Percentiles rank a stretch among this genome's conserved stretches.
Evolutionary conservation across 306 rosid species (phyloP).

Genomic region (Fragaria vesca): DNA sequence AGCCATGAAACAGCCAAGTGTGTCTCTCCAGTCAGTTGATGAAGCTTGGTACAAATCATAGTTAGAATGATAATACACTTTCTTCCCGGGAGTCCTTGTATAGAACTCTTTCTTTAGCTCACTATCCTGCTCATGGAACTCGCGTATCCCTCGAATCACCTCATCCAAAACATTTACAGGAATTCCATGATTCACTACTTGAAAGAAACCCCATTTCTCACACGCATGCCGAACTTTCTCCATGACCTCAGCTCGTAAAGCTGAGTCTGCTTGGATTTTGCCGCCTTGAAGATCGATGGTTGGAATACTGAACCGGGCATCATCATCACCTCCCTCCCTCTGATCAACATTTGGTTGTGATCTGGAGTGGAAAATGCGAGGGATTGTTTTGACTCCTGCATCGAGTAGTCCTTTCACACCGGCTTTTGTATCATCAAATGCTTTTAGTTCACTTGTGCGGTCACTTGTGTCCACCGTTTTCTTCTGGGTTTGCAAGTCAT

Average conservation of each 20-base stretch:
- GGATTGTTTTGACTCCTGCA: constrained; percentile 40
- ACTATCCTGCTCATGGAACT: constrained; percentile 41
- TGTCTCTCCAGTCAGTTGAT: constrained; percentile 46
- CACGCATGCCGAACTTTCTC: constrained; percentile 33
- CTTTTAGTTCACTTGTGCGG: constrained; percentile 27
- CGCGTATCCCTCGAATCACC: constrained; percentile 29
- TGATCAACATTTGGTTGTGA: not conserved
- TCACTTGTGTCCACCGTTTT: not conserved
- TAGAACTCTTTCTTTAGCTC: constrained; percentile 39
- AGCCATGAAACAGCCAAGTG: constrained; percentile 9
- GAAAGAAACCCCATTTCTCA: constrained; percentile 49
- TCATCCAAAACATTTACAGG: constrained; percentile 25
- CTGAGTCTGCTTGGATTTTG: not conserved
- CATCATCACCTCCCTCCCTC: not conserved
- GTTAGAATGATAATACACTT: constrained; percentile 30
- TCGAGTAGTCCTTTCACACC: constrained; percentile 60
- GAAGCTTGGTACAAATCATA: constrained; percentile 26
- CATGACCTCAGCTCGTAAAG: constrained; percentile 19
- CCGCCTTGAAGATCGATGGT: constrained; percentile 38
- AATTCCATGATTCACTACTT: constrained; percentile 48
- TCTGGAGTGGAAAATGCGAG: constrained; percentile 23
- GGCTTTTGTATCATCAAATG: constrained; percentile 48
- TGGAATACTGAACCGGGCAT: constrained; percentile 30
- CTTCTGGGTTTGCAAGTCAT: not conserved
- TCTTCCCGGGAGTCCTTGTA: constrained; percentile 16